A percentile compares a stretch with the other conserved stretches of the same genome.
Conservation (phyloP, 2,329 filamentous ascomycete species). For the Rutstroemia sp. region DNA sequence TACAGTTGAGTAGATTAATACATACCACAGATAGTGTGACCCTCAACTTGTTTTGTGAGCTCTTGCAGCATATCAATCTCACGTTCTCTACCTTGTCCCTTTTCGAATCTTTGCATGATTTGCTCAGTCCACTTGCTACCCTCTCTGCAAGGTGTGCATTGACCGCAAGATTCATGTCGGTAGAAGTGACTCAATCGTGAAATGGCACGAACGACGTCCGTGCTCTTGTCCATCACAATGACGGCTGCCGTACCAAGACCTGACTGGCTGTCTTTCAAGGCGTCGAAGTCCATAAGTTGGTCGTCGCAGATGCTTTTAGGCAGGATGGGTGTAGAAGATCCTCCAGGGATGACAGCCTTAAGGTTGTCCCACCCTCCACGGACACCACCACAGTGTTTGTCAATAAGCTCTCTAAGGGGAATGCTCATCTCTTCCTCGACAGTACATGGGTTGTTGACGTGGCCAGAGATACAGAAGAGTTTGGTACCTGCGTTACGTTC, state of each 20-base stretch:
- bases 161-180: conserved; percentile 95
- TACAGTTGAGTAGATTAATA: conserved; percentile 15
- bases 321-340: conserved; percentile 91
- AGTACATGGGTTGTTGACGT: conserved; percentile 97
- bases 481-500: conserved; percentile 97
- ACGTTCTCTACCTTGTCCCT: conserved; percentile 76
- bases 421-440: conserved; percentile 99
- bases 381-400: conserved; percentile 96
- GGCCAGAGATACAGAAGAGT: conserved; percentile 95
- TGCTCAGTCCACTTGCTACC: conserved; percentile 99
- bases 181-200: conserved; percentile 93
- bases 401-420: conserved; percentile 88
- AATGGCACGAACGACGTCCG: conserved; percentile 92
- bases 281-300: conserved; percentile 98
- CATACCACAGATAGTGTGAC: conserved; percentile 94
- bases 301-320: conserved; percentile 87
- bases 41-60: conserved; percentile 98
- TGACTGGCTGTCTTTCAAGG: conserved; percentile 93
- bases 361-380: conserved; percentile 97
- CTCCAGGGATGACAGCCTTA: conserved; percentile 88
- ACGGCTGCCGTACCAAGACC: conserved; percentile 96
- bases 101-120: conserved; percentile 96
- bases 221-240: conserved; percentile 98
- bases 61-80: conserved; percentile 99
- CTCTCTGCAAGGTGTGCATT: conserved; percentile 99